Base-by-base conservation (phyloP, 2,329 filamentous ascomycete genomes). In the Chalara sp. region DNA sequence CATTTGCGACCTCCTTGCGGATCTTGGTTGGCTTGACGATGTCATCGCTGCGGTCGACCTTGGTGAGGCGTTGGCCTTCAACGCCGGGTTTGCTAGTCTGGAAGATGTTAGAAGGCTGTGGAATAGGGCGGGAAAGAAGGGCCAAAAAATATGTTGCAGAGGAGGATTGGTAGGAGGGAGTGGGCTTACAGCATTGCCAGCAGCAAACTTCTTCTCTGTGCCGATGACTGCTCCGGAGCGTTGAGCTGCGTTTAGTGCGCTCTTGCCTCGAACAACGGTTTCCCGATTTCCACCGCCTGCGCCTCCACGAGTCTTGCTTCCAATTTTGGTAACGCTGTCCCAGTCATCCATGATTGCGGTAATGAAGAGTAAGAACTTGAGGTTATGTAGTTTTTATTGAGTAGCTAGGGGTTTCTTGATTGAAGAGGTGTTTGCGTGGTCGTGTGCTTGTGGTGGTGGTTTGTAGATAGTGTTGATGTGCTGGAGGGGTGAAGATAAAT, bases 1-100 rank as follows among this genome's bases (percentile, higher is more conserved):
- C 87, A 59, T 88, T 82, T 64, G 87, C 89, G 58, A 97, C 89
- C 51, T 80, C 77, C 65, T 79, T 78, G 67, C 90, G 89, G 53
- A 96, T 78, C 44, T 89, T 95, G 76, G 95, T 95, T 66, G 90
- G 91, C 76, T 96, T 96, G 73, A 97, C 86, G 73, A 96, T 96
- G 69, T 96, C 93, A 76, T 97, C 91, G 68, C 84, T 85, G 61
- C 92, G 91, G 78, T 97, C 93, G 70, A 99, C 91, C 78, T 97
- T 96, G 61, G 93, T 97, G 59, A 97, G 79, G 68, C 89, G 91
- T 75, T 99, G 93, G 62, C 93, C 93, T 73, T 97, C 92, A 59
- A 76, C 64, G 49, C 67, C 77, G 55, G 72, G 74, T 65, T 76
- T 76, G 63, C 59, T 54, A 53, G 53, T 52, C 21, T 44, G 35